Evolutionary conservation across 805 yeast species (phyloP).

Genomic region (Wickerhamomyces canadensis): DNA sequence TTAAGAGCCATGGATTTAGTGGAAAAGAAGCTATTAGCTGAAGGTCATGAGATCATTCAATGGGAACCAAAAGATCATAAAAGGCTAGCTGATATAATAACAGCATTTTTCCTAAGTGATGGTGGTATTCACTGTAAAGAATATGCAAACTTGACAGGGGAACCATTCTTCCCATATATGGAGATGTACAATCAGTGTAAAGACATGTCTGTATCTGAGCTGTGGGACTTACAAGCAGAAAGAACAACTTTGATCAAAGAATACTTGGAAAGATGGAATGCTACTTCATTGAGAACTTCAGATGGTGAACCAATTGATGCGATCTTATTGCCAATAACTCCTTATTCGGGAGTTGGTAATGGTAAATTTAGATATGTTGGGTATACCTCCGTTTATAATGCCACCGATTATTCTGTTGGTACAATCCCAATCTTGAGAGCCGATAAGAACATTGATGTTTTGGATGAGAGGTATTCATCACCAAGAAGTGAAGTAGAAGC

Average conservation of each 20-base stretch:
- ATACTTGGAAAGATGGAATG: slow-evolving; percentile 39
- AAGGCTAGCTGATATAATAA: slow-evolving; percentile 28
- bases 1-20: slow-evolving; percentile 37
- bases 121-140: slow-evolving; percentile 35
- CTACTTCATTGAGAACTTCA: slow-evolving; percentile 28
- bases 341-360: slow-evolving; percentile 31
- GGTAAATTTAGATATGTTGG: slow-evolving; percentile 20
- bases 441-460: slow-evolving; percentile 34
- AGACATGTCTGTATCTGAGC: slow-evolving; percentile 32
- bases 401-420: slow-evolving; percentile 51
- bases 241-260: slow-evolving; percentile 34
- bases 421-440: slow-evolving; percentile 55
- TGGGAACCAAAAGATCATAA: slow-evolving; percentile 39
- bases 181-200: slow-evolving; percentile 29
- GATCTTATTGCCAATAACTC: slow-evolving; percentile 35
- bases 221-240: slow-evolving; percentile 39
- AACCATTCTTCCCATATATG: slow-evolving; percentile 41
- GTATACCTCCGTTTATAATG: slow-evolving; percentile 52
- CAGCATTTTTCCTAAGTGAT: slow-evolving; percentile 30
- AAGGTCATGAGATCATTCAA: slow-evolving; percentile 48
- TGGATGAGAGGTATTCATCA: slow-evolving; percentile 28
- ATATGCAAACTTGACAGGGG: slow-evolving; percentile 34
- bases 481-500: slow-evolving; percentile 38
- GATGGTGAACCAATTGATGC: slow-evolving; percentile 42
- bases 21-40: slow-evolving; percentile 26